Conservation (phyloP, 2,329 filamentous ascomycete genomes). For the Fusarium nodosum region DNA sequence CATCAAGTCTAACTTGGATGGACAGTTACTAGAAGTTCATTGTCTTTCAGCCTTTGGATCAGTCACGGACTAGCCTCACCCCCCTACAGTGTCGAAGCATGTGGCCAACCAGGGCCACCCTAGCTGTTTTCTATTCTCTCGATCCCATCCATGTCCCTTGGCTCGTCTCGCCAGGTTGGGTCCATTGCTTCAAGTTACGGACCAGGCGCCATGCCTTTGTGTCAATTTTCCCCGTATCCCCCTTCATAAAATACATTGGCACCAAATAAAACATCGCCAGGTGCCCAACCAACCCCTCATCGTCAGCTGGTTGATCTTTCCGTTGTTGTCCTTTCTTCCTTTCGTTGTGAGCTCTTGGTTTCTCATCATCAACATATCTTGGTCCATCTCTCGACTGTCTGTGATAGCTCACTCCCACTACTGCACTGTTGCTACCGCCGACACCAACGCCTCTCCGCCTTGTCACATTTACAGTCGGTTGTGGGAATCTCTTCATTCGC, state of each 20-base stretch:
- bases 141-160: conserved; percentile 47
- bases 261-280: conserved; percentile 52
- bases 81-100: conserved; percentile 19
- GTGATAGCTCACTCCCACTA: conserved; percentile 32
- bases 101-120: conserved; percentile 41
- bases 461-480: conserved; percentile 50
- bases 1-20: conserved; percentile 14
- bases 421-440: conserved; percentile 42
- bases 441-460: conserved; percentile 42
- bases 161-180: conserved; percentile 49
- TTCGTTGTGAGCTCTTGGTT: conserved; percentile 15
- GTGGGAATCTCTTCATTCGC: conserved; percentile 50
- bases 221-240: conserved; percentile 52
- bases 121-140: conserved; percentile 37
- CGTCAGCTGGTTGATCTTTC: conserved; percentile 35
- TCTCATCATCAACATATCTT: conserved; percentile 21
- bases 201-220: conserved; percentile 49
- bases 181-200: conserved; percentile 53
- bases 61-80: conserved; percentile 37
- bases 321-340: conserved; percentile 29
- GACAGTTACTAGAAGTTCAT: conserved; percentile 20
- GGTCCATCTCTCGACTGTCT: conserved; percentile 10
- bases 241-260: conserved; percentile 52
- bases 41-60: conserved; percentile 24
- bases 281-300: conserved; percentile 50